phyloP scores from a whole-genome alignment of 2,329 filamentous ascomycete species.

The Aspergillus sp. region DNA sequence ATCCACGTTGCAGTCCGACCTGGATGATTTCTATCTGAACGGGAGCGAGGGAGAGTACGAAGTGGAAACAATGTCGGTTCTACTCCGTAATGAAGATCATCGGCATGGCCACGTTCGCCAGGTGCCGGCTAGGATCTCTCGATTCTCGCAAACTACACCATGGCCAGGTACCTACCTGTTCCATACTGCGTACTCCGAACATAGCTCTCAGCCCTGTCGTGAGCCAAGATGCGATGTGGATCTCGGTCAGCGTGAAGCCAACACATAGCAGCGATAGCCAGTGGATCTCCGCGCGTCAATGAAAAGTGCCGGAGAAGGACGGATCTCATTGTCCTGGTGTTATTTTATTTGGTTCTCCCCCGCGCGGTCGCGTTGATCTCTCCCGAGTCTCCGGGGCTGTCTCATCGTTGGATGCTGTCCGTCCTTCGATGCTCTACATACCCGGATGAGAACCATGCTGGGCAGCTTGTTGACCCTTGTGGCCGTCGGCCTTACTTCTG shows the following conservation, averaged over 20 bases:
- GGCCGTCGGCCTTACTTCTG: slow-evolving; percentile 2
- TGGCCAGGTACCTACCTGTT: not conserved
- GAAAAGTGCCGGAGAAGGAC: not conserved
- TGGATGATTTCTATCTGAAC: too few species aligned
- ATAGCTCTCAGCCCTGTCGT: not conserved
- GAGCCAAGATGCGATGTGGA: not conserved
- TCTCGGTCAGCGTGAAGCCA: not conserved
- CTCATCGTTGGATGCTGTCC: not conserved
- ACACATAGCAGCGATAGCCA: not conserved
- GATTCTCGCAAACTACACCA: too few species aligned
- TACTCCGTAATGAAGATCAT: too few species aligned
- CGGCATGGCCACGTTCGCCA: too few species aligned
- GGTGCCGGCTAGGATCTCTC: too few species aligned
- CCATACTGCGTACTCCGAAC: too few species aligned
- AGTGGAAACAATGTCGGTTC: too few species aligned
- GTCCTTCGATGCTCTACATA: not conserved
- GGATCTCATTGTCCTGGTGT: not conserved
- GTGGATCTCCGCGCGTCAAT: slow-evolving; percentile 1
- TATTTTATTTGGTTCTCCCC: too few species aligned
- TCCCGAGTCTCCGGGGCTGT: not conserved
- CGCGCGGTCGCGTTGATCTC: not conserved
- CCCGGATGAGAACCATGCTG: slow-evolving; percentile 1
- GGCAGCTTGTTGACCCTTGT: slow-evolving; percentile 3
- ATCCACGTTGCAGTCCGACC: too few species aligned
- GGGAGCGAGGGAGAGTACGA: too few species aligned